These are phyloP conservation scores for Xylaria grammica DNA, from an alignment of 495 filamentous ascomycete species.

Conservation along the genomic window DNA sequence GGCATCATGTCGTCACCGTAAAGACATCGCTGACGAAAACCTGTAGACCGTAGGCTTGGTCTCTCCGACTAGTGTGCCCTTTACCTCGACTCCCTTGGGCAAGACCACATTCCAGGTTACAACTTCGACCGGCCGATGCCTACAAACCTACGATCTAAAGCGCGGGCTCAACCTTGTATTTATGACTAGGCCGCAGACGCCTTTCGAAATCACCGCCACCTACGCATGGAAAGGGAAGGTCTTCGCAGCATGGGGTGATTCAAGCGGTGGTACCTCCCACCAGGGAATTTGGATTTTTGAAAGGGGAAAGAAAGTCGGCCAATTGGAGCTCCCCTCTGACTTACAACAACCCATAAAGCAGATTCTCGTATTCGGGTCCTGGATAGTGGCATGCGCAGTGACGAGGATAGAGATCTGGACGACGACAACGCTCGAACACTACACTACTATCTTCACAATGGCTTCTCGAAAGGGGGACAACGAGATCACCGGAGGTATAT, in stretches of 20 bases:
- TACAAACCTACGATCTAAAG: constrained; percentile 94
- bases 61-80: constrained; percentile 86
- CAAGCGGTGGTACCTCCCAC: constrained; percentile 51
- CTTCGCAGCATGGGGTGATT: constrained; percentile 82
- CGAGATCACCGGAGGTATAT: constrained; percentile 72
- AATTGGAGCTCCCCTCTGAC: constrained; percentile 67
- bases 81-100: constrained; percentile 84
- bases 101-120: constrained; percentile 97
- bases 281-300: constrained; percentile 93
- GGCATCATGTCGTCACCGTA: background rate
- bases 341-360: constrained; percentile 72
- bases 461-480: constrained; percentile 53
- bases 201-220: constrained; percentile 82
- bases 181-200: constrained; percentile 86
- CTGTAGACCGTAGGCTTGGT: constrained; percentile 86
- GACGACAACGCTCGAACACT: constrained; percentile 80
- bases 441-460: constrained; percentile 74
- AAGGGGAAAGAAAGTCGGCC: constrained; percentile 83
- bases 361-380: constrained; percentile 84
- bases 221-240: constrained; percentile 85
- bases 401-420: constrained; percentile 89
- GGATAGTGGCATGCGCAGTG: constrained; percentile 81
- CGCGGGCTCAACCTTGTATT: constrained; percentile 90
- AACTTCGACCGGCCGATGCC: constrained; percentile 83
- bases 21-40: constrained; percentile 3